Conservation (phyloP, 2,329 filamentous ascomycete species). For the Diplodia sapinea region DNA sequence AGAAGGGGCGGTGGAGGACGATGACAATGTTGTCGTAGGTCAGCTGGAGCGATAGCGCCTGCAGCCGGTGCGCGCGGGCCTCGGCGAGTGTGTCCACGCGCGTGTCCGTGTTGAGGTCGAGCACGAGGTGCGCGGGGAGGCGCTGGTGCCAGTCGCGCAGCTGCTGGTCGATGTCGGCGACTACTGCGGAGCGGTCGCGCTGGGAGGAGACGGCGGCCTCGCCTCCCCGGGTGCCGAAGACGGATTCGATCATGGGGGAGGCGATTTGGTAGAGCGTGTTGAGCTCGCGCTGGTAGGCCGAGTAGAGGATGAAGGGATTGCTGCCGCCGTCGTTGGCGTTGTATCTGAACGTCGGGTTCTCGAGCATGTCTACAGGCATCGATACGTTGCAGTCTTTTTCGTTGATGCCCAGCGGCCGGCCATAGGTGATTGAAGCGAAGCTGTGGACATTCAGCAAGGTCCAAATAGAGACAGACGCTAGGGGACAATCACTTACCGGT, state of each 20-base stretch:
- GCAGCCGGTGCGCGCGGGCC: constrained; percentile 40
- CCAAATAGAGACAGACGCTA: too few relatives aligned
- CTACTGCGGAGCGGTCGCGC: constrained; percentile 34
- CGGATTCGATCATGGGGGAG: constrained; percentile 41
- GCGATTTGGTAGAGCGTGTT: constrained; percentile 42
- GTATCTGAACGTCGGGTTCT: constrained; percentile 35
- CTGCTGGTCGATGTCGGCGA: constrained; percentile 35
- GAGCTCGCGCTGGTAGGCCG: constrained; percentile 39
- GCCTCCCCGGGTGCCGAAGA: constrained; percentile 37
- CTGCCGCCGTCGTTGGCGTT: not conserved
- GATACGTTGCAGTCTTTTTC: constrained; percentile 49
- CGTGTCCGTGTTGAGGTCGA: constrained; percentile 37
- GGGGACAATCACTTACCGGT: constrained; percentile 36
- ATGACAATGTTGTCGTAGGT: constrained; percentile 54
- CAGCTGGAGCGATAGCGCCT: constrained; percentile 52
- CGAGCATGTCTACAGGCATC: constrained; percentile 45
- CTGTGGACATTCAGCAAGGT: constrained; percentile 30
- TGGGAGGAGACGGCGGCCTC: constrained; percentile 19
- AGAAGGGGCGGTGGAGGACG: constrained; percentile 51
- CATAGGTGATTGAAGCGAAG: constrained; percentile 51
- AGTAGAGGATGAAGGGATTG: constrained; percentile 33
- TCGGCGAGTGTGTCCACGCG: constrained; percentile 31
- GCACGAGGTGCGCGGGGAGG: constrained; percentile 38
- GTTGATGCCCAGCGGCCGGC: constrained; percentile 50
- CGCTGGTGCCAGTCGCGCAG: constrained; percentile 38